These are phyloP conservation scores for Magnusiomyces suaveolens DNA, from an alignment of 1,139 yeast species.

Conservation along the genomic window DNA sequence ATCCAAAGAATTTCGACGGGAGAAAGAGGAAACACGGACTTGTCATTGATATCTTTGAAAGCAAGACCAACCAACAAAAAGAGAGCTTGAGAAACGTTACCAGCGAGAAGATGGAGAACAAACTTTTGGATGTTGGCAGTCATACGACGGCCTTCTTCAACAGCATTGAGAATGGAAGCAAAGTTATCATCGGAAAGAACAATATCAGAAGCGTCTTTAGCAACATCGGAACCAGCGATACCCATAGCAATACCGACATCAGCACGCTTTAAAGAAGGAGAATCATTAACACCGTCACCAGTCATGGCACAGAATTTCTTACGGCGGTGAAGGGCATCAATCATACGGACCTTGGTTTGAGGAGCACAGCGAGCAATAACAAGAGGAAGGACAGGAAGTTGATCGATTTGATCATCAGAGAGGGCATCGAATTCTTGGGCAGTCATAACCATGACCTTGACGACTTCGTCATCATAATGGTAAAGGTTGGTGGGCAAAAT, in stretches of 20 bases:
- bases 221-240: constrained; percentile 70
- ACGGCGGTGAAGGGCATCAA: constrained; percentile 71
- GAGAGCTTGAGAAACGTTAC: constrained; percentile 69
- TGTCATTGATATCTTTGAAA: constrained; percentile 49
- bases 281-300: constrained; percentile 81
- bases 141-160: constrained; percentile 80
- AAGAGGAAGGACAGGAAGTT: constrained; percentile 59
- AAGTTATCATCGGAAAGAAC: constrained; percentile 68
- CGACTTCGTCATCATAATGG: constrained; percentile 53
- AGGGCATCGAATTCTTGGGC: constrained; percentile 63
- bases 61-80: constrained; percentile 59
- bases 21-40: constrained; percentile 65
- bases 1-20: constrained; percentile 79
- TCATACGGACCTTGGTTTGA: constrained; percentile 74
- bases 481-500: constrained; percentile 61
- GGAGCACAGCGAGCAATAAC: constrained; percentile 85
- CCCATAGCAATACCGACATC: constrained; percentile 91
- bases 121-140: constrained; percentile 72
- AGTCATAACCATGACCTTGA: constrained; percentile 63
- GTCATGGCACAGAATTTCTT: constrained; percentile 71
- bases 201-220: constrained; percentile 71
- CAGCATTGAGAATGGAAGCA: constrained; percentile 66
- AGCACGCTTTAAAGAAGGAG: constrained; percentile 69
- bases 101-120: constrained; percentile 68
- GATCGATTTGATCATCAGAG: constrained; percentile 53